Evolutionary conservation across 2,329 filamentous ascomycete species (phyloP).

Genomic region (Xylariaceae sp.): DNA sequence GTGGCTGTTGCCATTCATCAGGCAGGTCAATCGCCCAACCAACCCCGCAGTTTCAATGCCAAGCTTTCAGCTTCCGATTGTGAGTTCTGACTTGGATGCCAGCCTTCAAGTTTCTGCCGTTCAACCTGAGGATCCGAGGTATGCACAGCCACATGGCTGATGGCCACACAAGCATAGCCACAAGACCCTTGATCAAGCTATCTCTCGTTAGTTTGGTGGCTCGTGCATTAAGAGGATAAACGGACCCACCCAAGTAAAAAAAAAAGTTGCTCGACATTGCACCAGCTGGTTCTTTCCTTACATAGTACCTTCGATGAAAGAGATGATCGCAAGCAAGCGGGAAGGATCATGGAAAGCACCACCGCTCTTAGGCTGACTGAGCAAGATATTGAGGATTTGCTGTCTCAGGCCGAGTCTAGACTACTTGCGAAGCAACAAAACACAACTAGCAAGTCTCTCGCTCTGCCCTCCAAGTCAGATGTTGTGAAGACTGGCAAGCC

Average conservation of each 20-base stretch:
- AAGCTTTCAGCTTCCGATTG: not conserved
- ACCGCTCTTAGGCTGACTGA: slow-evolving; percentile 49
- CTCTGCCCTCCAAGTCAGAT: slow-evolving; percentile 27
- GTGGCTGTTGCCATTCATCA: no score
- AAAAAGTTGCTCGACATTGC: not conserved
- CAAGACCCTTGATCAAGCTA: no score
- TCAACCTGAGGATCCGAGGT: not conserved
- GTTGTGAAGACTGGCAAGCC: slow-evolving; percentile 12
- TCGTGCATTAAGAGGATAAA: no score
- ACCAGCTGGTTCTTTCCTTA: slow-evolving; percentile 1
- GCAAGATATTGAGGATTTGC: slow-evolving; percentile 58
- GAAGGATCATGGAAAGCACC: slow-evolving; percentile 18
- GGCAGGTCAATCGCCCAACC: not conserved
- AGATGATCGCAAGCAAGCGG: no score
- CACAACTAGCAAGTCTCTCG: slow-evolving; percentile 24
- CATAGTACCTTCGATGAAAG: slow-evolving; percentile 4
- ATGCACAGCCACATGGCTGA: not conserved
- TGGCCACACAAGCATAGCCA: no score
- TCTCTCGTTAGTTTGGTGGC: no score
- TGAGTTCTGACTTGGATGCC: no score
- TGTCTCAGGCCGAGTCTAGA: slow-evolving; percentile 59
- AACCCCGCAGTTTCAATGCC: not conserved
- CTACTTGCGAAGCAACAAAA: slow-evolving; percentile 32
- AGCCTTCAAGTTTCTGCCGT: no score
- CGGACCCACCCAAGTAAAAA: no score